Percentiles rank a stretch among this genome's conserved stretches.
These are phyloP conservation scores for Castanea crenata DNA, from an alignment of 306 rosid genomes.

Conservation along the genomic window DNA sequence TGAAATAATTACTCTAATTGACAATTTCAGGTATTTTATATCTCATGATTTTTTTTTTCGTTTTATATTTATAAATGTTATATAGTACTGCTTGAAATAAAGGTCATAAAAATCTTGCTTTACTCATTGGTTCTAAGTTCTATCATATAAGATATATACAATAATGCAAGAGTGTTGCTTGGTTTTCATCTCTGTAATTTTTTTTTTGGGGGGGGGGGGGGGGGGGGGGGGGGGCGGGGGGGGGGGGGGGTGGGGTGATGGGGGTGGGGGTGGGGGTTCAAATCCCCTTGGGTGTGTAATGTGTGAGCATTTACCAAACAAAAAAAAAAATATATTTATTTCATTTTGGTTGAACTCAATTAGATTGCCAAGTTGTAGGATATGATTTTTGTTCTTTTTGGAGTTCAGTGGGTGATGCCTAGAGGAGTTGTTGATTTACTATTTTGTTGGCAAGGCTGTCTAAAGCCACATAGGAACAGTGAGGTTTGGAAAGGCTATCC, in stretches of 20 bases:
- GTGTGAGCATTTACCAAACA: too few relatives aligned
- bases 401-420: too few relatives aligned
- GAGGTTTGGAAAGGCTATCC: too few relatives aligned
- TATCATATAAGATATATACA: not conserved
- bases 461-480: too few relatives aligned
- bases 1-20: conserved; percentile 72
- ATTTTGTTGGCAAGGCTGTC: too few relatives aligned
- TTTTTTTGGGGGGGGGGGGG: too few relatives aligned
- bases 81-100: not conserved
- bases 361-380: not conserved
- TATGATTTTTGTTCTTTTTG: too few relatives aligned
- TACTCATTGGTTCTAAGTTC: not conserved
- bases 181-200: not conserved
- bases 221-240: accelerated
- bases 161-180: not conserved
- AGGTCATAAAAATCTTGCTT: not conserved
- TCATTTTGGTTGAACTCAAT: not conserved
- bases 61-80: not conserved
- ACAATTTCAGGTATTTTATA: conserved; percentile 88
- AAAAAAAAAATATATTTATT: not conserved
- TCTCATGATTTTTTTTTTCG: not conserved
- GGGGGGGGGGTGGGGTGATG: too few relatives aligned
- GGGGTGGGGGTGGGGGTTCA: too few relatives aligned
- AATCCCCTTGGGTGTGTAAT: too few relatives aligned
- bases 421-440: too few relatives aligned